A percentile compares a stretch with the other conserved stretches of the same genome.
phyloP scores from a whole-genome alignment of 1,139 yeast genomes.

The Kazachstania sp. region DNA sequence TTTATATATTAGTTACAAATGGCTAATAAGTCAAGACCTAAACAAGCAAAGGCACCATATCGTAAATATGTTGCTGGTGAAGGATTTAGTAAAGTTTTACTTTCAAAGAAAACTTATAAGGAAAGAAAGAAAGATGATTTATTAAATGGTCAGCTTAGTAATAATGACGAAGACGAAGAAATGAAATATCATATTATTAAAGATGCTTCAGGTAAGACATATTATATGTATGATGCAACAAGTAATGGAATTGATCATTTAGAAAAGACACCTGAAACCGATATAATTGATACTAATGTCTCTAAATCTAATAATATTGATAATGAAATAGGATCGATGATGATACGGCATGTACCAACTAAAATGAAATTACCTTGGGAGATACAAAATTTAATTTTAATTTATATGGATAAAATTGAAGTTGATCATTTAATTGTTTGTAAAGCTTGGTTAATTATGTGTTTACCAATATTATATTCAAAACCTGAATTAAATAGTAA shows the following conservation, averaged over 20 bases:
- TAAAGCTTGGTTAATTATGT: conserved; percentile 49
- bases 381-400: conserved; percentile 46
- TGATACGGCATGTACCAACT: neutral
- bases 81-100: conserved; percentile 25
- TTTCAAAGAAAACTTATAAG: conserved; percentile 5
- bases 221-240: conserved; percentile 2
- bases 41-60: conserved; percentile 69
- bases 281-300: neutral
- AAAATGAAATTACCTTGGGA: conserved; percentile 36
- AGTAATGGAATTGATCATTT: neutral
- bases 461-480: conserved; percentile 55
- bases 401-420: conserved; percentile 36
- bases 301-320: neutral
- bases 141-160: neutral
- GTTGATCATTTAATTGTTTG: conserved; percentile 53
- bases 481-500: conserved; percentile 54
- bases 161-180: neutral
- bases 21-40: conserved; percentile 82
- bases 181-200: conserved; percentile 1
- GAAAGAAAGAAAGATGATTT: neutral
- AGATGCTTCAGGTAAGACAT: neutral
- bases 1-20: conserved; percentile 31
- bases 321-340: neutral
- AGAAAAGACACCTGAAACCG: neutral
- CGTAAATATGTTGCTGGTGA: conserved; percentile 66